These are phyloP conservation scores for Vaccinium macrocarpon DNA, from an alignment of 148 eudicot species.

Conservation along the genomic window DNA sequence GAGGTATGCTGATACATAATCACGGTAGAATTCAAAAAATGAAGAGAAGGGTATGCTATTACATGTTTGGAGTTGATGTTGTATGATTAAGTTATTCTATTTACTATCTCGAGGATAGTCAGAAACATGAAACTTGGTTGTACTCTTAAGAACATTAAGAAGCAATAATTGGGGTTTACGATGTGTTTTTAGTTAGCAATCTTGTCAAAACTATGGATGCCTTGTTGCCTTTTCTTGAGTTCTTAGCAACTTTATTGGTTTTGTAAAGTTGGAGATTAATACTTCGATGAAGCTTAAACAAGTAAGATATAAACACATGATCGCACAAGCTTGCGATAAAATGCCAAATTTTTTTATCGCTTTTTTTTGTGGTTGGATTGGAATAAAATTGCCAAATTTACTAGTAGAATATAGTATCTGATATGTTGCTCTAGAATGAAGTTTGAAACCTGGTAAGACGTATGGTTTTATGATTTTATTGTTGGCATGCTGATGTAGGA, in stretches of 20 bases:
- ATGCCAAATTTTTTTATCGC: no score
- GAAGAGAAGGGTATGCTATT: neutral
- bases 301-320: neutral
- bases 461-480: neutral
- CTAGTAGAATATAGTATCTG: neutral
- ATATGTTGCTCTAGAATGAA: neutral
- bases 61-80: neutral
- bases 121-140: neutral
- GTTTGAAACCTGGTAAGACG: neutral
- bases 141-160: neutral
- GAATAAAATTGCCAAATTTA: neutral
- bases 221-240: neutral
- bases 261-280: conserved; percentile 1
- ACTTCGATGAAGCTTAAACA: neutral
- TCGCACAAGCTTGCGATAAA: no score
- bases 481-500: neutral
- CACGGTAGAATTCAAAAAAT: neutral
- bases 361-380: no score
- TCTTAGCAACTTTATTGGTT: neutral
- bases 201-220: neutral
- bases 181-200: neutral
- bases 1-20: neutral
- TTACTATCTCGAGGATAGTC: neutral
- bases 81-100: neutral
- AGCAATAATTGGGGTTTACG: no score